These are phyloP conservation scores for Trametes maxima DNA, from an alignment of 768 basidiomycete genomes.

Conservation along the genomic window DNA sequence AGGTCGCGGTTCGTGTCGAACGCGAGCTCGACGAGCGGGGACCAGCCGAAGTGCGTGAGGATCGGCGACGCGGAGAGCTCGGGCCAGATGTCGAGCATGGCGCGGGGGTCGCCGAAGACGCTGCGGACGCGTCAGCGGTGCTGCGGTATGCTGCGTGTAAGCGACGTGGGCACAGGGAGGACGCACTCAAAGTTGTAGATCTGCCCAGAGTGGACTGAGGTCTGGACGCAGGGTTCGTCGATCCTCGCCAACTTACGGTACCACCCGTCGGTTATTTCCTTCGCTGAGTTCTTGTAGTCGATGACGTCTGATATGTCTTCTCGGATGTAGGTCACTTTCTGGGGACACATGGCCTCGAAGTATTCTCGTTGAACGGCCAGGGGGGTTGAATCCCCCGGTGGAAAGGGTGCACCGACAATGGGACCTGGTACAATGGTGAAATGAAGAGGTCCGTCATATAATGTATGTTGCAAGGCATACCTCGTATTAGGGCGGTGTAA, in stretches of 20 bases:
- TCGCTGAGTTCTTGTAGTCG: constrained; percentile 36
- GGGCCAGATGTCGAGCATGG: constrained; percentile 40
- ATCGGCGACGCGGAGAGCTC: constrained; percentile 50
- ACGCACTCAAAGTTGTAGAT: constrained; percentile 25
- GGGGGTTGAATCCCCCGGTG: constrained; percentile 36
- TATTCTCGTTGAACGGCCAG: constrained; percentile 41
- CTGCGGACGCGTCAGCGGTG: background rate
- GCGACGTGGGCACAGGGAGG: background rate
- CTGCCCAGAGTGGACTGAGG: constrained; percentile 17
- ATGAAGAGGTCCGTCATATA: background rate
- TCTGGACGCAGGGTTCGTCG: constrained; percentile 37
- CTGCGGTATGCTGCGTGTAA: too few species aligned
- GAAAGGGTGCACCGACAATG: constrained; percentile 44
- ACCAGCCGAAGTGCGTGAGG: constrained; percentile 53
- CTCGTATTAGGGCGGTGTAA: constrained; percentile 52
- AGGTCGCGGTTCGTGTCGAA: constrained; percentile 27
- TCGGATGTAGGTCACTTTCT: constrained; percentile 35
- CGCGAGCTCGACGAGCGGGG: constrained; percentile 51
- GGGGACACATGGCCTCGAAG: constrained; percentile 46
- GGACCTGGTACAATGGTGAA: constrained; percentile 34
- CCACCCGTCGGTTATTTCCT: constrained; percentile 42
- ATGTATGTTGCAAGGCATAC: constrained; percentile 28
- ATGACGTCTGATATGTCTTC: constrained; percentile 31
- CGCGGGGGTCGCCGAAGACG: constrained; percentile 26
- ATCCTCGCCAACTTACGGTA: constrained; percentile 36